These are phyloP conservation scores for Cordyceps cicadae DNA, from an alignment of 2,329 filamentous ascomycete genomes.

Conservation along the genomic window DNA sequence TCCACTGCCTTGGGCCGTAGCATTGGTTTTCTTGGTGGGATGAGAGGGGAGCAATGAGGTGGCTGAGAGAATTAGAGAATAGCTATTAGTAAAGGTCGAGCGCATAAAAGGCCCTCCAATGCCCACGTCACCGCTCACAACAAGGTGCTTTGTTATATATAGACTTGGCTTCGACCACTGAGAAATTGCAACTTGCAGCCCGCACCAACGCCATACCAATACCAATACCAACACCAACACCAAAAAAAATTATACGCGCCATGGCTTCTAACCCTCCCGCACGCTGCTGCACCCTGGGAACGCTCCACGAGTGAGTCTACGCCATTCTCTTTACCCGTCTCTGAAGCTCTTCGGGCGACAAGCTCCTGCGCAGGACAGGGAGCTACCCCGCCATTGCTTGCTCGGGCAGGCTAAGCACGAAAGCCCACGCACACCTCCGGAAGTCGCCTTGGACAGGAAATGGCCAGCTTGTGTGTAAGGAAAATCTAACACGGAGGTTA, in stretches of 20 bases:
- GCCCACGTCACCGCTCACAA: background rate
- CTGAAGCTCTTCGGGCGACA: background rate
- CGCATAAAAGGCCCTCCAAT: background rate
- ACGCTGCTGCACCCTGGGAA: conserved; percentile 44
- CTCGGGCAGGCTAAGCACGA: background rate
- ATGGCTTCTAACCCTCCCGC: conserved; percentile 49
- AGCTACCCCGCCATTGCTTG: background rate
- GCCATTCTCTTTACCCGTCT: background rate
- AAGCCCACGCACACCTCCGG: background rate
- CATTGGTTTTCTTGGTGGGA: background rate
- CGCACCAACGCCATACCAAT: background rate
- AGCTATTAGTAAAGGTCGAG: background rate
- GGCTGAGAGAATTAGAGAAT: background rate
- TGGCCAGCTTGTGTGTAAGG: background rate
- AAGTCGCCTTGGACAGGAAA: background rate
- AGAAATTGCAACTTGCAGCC: background rate
- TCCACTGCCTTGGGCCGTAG: conserved; percentile 1
- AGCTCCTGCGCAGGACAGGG: background rate
- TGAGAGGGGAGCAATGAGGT: background rate
- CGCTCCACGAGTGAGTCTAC: conserved; percentile 43
- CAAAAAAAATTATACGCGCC: conserved; percentile 7
- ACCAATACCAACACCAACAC: too few relatives aligned
- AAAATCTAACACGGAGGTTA: conserved; percentile 18
- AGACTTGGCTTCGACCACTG: background rate
- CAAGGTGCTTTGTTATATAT: background rate